Conservation (phyloP, 2,329 filamentous ascomycete genomes). For the Trichoderma pleuroti region DNA sequence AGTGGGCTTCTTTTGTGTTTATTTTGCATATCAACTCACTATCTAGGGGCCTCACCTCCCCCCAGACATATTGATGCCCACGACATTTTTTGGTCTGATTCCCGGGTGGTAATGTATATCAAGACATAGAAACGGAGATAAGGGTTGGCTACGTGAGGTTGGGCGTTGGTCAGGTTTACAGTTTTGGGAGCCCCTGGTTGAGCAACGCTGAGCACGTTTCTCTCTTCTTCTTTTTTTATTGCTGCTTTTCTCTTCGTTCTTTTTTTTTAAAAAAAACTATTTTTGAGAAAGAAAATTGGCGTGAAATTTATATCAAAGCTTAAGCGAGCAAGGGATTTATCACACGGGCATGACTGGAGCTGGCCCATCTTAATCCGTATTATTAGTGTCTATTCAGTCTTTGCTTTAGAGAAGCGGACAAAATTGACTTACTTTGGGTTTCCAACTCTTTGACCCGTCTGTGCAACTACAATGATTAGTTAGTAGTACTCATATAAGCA, state of each 20-base stretch:
- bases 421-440: background rate
- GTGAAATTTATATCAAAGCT: background rate
- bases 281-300: background rate
- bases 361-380: slow-evolving; percentile 8
- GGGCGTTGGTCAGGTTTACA: slow-evolving; percentile 22
- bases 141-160: slow-evolving; percentile 12
- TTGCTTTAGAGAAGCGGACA: background rate
- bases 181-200: background rate
- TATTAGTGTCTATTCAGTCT: background rate
- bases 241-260: background rate
- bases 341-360: background rate
- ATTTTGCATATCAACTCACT: slow-evolving; percentile 9
- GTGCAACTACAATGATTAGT: background rate
- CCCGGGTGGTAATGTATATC: slow-evolving; percentile 27
- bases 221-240: background rate
- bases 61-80: slow-evolving; percentile 7
- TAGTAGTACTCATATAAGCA: no score
- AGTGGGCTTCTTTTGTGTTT: background rate
- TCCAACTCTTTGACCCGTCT: background rate
- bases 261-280: background rate
- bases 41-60: background rate
- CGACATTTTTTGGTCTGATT: slow-evolving; percentile 19
- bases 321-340: slow-evolving; percentile 3
- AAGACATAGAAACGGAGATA: slow-evolving; percentile 22
- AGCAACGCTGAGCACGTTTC: slow-evolving; percentile 5